These are phyloP conservation scores for Babjeviella inositovora DNA, from an alignment of 805 yeast genomes.

Conservation along the genomic window DNA sequence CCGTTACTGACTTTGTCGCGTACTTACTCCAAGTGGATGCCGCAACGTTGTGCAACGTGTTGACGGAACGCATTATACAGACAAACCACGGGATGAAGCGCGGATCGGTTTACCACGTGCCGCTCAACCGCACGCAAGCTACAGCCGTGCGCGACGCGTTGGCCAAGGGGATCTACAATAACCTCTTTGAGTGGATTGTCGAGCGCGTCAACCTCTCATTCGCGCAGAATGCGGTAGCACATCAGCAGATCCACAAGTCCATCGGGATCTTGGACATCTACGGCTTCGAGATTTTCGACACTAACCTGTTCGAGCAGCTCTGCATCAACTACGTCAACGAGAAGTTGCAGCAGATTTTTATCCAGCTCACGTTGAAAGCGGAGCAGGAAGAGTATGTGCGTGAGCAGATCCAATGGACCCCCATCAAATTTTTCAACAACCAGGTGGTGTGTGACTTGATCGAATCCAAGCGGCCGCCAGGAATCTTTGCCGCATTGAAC, in stretches of 20 bases:
- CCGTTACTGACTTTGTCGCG: constrained; percentile 92
- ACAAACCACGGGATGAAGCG: constrained; percentile 81
- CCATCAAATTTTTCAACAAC: constrained; percentile 91
- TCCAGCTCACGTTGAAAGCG: constrained; percentile 86
- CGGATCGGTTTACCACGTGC: constrained; percentile 90
- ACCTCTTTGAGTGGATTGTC: constrained; percentile 93
- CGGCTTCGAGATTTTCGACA: constrained; percentile 92
- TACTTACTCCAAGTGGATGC: constrained; percentile 74
- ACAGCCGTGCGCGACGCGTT: constrained; percentile 89
- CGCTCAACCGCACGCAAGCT: constrained; percentile 84
- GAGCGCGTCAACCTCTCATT: constrained; percentile 76
- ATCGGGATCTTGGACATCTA: constrained; percentile 92
- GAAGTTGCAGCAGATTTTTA: constrained; percentile 90
- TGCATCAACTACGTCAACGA: constrained; percentile 95
- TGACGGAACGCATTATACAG: constrained; percentile 74
- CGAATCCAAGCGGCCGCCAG: constrained; percentile 90
- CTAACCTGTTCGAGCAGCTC: constrained; percentile 87
- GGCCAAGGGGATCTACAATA: constrained; percentile 87
- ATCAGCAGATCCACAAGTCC: constrained; percentile 36
- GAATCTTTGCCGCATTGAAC: constrained; percentile 88
- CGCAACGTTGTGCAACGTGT: constrained; percentile 42
- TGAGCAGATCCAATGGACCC: constrained; percentile 95
- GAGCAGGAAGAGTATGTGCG: constrained; percentile 96
- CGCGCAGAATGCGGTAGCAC: constrained; percentile 23
- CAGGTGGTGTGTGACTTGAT: constrained; percentile 93